Base-by-base conservation (phyloP, 2,329 filamentous ascomycete species). In the Exserohilum rostratum region DNA sequence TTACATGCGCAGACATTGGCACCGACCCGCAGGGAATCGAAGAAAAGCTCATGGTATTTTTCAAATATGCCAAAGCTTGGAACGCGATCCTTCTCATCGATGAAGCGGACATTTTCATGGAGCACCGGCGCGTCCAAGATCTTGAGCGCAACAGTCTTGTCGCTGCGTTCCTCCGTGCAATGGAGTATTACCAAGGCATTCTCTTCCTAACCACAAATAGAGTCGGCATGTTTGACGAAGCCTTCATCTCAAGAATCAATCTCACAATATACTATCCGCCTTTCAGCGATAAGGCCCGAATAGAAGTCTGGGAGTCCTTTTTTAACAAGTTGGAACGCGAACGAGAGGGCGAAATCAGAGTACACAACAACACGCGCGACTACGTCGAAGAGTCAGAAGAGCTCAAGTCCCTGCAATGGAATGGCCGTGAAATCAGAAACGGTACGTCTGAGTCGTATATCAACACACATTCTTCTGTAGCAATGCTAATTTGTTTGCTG, bases 181-280 rank as follows among this genome's bases (percentile, higher is more conserved):
- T 77, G 7, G 74, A 77, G 54, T 77, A 75, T 49, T 77, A 74
- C 45, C 58, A 74, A 38, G 76, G 74, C 1, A 69, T 77, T 13
- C 55, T 77, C 1, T 76, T 78, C 49, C 53, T 77, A n/a, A 77
- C 73, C 0, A 57, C 61, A 2, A 62, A 62, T 38, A 20, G 59
- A 18, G 50, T 60, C 2, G 55, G 58, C 47, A 91, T 89, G 0
- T 95, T 96, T 66, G 91, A 96, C 65, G 90, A 93, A 56, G 91
- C 91, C 0, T 95, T 96, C 79, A 89, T 93, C 68, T 90, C 87
- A 4, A 85, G 91, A 25, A 93, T 95, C 61, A 90, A 96, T 72
- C 86, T 96, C 57, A 89, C 90, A 0, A 78, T 96, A 12, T 83
- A 89, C 31, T 96, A 96, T 34, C 55, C 54, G 2, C 49, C 53